These are phyloP conservation scores for Plectranthus barbatus DNA, from an alignment of 257 asterid species.

Conservation along the genomic window DNA sequence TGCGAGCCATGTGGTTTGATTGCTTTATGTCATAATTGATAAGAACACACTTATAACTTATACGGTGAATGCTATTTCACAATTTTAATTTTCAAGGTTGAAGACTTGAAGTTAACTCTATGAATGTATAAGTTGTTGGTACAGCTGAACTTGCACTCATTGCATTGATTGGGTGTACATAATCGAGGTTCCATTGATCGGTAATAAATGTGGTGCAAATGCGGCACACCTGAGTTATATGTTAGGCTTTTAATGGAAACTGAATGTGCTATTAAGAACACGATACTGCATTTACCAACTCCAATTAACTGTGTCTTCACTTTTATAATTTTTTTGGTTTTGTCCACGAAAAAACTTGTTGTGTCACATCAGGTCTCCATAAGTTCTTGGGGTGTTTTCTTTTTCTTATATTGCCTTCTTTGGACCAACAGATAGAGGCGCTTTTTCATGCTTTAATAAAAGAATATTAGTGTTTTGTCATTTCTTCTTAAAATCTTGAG, in stretches of 20 bases:
- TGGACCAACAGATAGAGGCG: background rate
- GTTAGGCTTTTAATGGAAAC: background rate
- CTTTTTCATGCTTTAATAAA: background rate
- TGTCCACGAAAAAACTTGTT: background rate
- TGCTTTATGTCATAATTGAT: background rate
- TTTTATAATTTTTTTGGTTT: background rate
- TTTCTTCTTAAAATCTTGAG: background rate
- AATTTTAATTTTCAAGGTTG: background rate
- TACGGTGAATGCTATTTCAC: background rate
- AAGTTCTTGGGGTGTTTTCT: background rate
- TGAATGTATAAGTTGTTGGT: background rate
- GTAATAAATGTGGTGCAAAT: background rate
- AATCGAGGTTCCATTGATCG: background rate
- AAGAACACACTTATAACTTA: background rate
- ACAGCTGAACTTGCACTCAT: background rate
- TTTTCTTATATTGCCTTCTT: background rate
- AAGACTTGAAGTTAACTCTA: background rate
- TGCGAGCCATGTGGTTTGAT: background rate
- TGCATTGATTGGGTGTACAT: background rate
- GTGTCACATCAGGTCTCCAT: background rate
- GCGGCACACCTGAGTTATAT: background rate
- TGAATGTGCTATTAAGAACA: background rate
- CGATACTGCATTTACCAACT: constrained; percentile 9
- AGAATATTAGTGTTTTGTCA: background rate
- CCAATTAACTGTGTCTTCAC: background rate